These are phyloP conservation scores for Trametes coccinea DNA, from an alignment of 768 basidiomycete genomes.

Conservation along the genomic window DNA sequence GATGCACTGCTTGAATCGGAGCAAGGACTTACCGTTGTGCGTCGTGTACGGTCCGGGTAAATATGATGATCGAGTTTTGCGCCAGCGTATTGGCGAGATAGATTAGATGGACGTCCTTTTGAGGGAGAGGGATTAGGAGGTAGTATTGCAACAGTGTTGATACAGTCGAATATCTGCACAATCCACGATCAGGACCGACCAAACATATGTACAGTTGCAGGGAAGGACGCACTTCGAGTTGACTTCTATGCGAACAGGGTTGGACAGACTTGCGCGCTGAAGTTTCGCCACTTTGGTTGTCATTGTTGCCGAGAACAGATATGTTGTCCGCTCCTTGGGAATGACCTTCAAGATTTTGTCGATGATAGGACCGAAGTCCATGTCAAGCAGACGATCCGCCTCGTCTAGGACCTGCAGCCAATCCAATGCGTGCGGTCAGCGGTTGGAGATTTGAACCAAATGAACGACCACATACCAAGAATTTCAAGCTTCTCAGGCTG, in stretches of 20 bases:
- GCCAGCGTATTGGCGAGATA: conserved; percentile 87
- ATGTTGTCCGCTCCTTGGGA: conserved; percentile 92
- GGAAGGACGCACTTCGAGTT: conserved; percentile 72
- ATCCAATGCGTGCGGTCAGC: not conserved
- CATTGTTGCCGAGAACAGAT: conserved; percentile 98
- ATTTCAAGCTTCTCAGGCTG: conserved; percentile 80
- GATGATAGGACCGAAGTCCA: conserved; percentile 95
- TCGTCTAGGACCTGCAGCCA: conserved; percentile 86
- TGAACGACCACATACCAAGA: conserved; percentile 59
- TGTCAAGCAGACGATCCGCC: conserved; percentile 91
- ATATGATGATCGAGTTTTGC: conserved; percentile 93
- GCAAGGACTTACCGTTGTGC: conserved; percentile 64
- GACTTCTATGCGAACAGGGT: conserved; percentile 93
- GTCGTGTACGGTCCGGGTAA: conserved; percentile 94
- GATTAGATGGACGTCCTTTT: conserved; percentile 90
- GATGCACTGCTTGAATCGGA: not conserved
- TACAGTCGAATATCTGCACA: conserved; percentile 88
- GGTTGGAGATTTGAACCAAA: not conserved
- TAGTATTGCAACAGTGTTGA: conserved; percentile 95
- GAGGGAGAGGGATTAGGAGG: conserved; percentile 86
- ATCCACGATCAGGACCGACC: not conserved
- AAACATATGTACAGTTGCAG: not conserved
- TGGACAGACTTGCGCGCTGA: conserved; percentile 88
- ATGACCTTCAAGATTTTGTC: conserved; percentile 96
- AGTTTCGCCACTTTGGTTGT: conserved; percentile 97